These are phyloP conservation scores for Wickerhamomyces ciferrii DNA, from an alignment of 805 yeast species.

Conservation along the genomic window DNA sequence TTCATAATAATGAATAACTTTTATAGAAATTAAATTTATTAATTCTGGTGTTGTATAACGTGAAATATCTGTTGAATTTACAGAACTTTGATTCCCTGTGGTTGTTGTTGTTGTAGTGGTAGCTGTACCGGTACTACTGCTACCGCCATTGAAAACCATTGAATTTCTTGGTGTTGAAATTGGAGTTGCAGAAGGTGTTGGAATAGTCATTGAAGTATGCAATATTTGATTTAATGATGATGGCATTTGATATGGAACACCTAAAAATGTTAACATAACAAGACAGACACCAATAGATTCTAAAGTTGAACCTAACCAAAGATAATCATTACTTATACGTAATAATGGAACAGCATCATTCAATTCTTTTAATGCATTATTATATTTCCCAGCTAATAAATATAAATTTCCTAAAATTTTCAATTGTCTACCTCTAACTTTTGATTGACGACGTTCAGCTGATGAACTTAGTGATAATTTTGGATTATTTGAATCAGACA, in stretches of 20 bases:
- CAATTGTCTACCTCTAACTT: constrained; percentile 65
- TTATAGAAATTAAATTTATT: constrained; percentile 31
- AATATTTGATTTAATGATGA: constrained; percentile 26
- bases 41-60: constrained; percentile 27
- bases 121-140: too few species aligned
- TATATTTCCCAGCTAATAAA: constrained; percentile 72
- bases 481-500: constrained; percentile 27
- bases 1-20: constrained; percentile 38
- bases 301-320: constrained; percentile 88
- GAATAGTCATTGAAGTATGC: constrained; percentile 20
- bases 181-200: not conserved
- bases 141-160: constrained; percentile 2
- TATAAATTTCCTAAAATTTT: constrained; percentile 75
- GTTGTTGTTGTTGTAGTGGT: constrained; percentile 5
- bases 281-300: constrained; percentile 73
- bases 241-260: constrained; percentile 40
- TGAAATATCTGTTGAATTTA: not conserved
- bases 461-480: constrained; percentile 28
- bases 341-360: constrained; percentile 65
- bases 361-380: constrained; percentile 66
- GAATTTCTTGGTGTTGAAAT: constrained; percentile 5
- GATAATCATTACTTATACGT: constrained; percentile 60
- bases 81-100: not conserved
- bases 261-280: constrained; percentile 52
- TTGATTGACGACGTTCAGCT: constrained; percentile 30